Evolutionary conservation across 768 basidiomycete species (phyloP), one percentile per base, ranked within the genome.

Genomic region (Amanita pseudoporphyria): DNA sequence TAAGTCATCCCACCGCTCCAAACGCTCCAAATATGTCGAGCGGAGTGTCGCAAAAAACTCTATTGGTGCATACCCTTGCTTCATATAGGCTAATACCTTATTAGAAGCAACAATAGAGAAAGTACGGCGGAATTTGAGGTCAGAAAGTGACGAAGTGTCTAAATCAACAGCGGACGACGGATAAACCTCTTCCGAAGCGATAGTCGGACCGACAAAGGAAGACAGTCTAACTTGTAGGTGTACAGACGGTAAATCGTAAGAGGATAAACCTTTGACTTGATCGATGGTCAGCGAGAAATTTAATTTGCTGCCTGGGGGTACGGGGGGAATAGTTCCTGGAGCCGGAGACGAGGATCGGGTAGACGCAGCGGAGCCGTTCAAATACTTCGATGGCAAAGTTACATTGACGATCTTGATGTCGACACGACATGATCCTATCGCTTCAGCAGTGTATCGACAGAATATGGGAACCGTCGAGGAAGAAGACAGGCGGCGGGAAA

Each of bases 1-100:
- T 72, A 88, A 75, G 60, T 93, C 87, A 60, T 97, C 95, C 93
- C 92, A 96, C 49, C 87, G 78, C 59, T 93, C 91, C 65, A 97
- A 69, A 5, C 91, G 79, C 53, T 90, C 86, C 56, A 98, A 64
- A 64, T 95, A 98, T 13, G 82, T 84, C 12, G 89, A 78, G 44
- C 79, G 81, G 52, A 85, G 72, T 6, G 82, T 74, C 12, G 88
- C 95, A 56, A 94, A 97, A 64, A 98, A 87, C 58, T 96, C 90
- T 58, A 99, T 76, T 1, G 84, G 84, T 2, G 85, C 88, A 61
- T 91, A 90, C 18, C 83, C 82, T 52, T 81, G 74, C 28, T 78
- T 76, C 33, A 97, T 64, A 60, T 93, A 80, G 22, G 69, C 71
- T 40, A 89, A 64, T 9, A 89, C 82, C 60, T 84, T 88, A 28